phyloP scores from a whole-genome alignment of 495 filamentous ascomycete genomes.

The Aspergillus nanangensis region DNA sequence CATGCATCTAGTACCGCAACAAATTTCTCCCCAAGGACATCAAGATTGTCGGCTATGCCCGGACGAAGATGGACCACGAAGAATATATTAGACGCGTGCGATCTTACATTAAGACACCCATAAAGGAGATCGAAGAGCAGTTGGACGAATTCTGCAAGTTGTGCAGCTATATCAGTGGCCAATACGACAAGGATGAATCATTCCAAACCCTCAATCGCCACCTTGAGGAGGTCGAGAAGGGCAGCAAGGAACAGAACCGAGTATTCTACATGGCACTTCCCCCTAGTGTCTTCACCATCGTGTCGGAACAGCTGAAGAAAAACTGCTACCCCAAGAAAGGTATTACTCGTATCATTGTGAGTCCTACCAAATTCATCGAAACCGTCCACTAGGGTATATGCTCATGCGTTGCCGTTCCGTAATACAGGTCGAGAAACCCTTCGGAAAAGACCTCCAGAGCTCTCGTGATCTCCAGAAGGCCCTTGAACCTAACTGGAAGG shows the following conservation, averaged over 20 bases:
- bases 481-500: slow-evolving; percentile 95
- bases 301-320: slow-evolving; percentile 93
- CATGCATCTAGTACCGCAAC: slow-evolving; percentile 74
- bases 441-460: slow-evolving; percentile 93
- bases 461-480: slow-evolving; percentile 94
- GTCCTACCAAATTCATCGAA: too few species aligned
- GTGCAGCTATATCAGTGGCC: slow-evolving; percentile 91
- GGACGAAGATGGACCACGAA: slow-evolving; percentile 98
- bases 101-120: slow-evolving; percentile 98
- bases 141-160: slow-evolving; percentile 81
- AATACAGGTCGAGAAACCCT: slow-evolving; percentile 92
- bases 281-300: slow-evolving; percentile 95
- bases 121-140: slow-evolving; percentile 95
- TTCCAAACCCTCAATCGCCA: slow-evolving; percentile 87
- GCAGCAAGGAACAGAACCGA: slow-evolving; percentile 77
- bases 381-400: not conserved
- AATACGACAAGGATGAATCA: slow-evolving; percentile 96
- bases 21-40: slow-evolving; percentile 98
- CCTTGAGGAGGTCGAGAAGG: slow-evolving; percentile 81
- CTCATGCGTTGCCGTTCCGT: slow-evolving; percentile 12
- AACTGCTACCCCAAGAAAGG: slow-evolving; percentile 91
- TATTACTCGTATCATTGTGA: slow-evolving; percentile 88
- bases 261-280: slow-evolving; percentile 99
- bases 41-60: slow-evolving; percentile 96
- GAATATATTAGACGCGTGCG: slow-evolving; percentile 91